A percentile compares a stretch with the other conserved stretches of the same genome.
phyloP scores from a whole-genome alignment of 805 yeast species.

The Kodamaea kakaduensis region DNA sequence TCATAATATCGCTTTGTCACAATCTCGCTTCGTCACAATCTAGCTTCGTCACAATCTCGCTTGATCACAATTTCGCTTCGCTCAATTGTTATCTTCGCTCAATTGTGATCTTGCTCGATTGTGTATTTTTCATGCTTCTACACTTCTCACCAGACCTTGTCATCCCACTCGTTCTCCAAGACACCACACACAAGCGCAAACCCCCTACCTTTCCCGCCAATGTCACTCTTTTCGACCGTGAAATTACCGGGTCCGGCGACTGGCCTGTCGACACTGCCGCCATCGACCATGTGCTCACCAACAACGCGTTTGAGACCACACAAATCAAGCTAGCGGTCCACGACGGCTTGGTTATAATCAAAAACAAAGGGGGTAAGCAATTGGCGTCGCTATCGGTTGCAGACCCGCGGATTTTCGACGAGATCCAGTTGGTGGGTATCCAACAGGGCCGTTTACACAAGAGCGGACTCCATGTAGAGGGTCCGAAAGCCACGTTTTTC shows the following conservation, averaged over 20 bases:
- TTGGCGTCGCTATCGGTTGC: constrained; percentile 9
- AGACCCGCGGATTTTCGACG: constrained; percentile 11
- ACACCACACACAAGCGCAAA: no score
- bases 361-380: constrained; percentile 7
- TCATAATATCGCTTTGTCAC: no score
- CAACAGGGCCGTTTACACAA: constrained; percentile 10
- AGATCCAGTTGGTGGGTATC: constrained; percentile 13
- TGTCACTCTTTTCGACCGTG: background rate
- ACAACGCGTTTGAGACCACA: no score
- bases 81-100: no score
- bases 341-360: constrained; percentile 10
- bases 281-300: constrained; percentile 4
- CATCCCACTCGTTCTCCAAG: no score
- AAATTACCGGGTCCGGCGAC: background rate
- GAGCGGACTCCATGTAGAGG: constrained; percentile 9
- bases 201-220: no score
- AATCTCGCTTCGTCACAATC: no score
- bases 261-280: constrained; percentile 1
- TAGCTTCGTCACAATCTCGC: no score
- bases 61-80: no score
- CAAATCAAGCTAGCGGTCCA: constrained; percentile 12
- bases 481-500: constrained; percentile 10
- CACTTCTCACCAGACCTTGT: no score
- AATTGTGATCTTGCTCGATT: no score
- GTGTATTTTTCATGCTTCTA: no score